Evolutionary conservation across 768 basidiomycete species (phyloP).

Genomic region (Lactarius quietus): DNA sequence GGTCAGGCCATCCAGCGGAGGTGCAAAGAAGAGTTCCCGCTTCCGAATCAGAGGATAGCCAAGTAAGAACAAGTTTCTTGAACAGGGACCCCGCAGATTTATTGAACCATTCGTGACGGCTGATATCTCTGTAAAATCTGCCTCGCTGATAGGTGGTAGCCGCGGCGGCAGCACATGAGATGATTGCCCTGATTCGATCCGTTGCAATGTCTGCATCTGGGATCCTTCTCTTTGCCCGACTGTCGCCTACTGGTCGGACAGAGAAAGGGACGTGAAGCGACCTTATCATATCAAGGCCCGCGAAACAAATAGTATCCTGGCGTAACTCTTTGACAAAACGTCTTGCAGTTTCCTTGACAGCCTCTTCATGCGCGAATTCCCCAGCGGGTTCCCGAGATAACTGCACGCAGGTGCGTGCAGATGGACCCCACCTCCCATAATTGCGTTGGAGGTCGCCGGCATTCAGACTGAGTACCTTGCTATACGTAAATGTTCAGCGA

Average conservation of each 20-base stretch:
- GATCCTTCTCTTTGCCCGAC: background rate
- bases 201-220: background rate
- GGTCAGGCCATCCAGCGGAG: too few species aligned
- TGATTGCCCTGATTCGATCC: background rate
- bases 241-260: background rate
- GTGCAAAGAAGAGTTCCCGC: too few species aligned
- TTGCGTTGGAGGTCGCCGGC: background rate
- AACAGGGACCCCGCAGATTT: background rate
- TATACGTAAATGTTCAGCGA: background rate
- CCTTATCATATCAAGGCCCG: background rate
- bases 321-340: background rate
- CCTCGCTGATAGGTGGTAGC: background rate
- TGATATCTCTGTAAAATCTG: background rate
- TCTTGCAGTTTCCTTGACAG: background rate
- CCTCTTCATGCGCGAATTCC: background rate
- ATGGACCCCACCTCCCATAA: background rate
- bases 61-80: background rate
- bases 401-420: background rate
- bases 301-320: accelerated
- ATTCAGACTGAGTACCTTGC: accelerated
- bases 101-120: background rate
- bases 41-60: background rate
- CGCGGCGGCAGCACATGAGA: background rate
- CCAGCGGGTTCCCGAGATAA: background rate
- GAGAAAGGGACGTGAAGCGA: background rate